Conservation (phyloP, 140 eudicot species). For the Senecio squalidus region DNA sequence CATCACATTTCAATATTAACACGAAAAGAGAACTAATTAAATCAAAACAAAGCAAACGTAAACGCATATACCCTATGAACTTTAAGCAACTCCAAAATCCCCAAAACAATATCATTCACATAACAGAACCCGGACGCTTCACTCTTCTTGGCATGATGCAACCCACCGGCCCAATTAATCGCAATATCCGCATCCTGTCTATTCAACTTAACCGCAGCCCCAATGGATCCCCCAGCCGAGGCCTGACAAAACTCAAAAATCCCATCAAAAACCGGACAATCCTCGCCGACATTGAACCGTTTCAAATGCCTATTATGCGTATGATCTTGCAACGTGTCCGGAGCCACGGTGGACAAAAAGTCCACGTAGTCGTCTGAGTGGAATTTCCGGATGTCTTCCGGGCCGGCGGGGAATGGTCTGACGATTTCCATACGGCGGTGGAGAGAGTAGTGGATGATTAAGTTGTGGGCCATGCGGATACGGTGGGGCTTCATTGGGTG, state of each 20-base stretch:
- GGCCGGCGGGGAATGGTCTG: constrained; percentile 71
- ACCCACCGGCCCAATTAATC: constrained; percentile 91
- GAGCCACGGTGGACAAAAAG: constrained; percentile 60
- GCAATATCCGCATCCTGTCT: constrained; percentile 75
- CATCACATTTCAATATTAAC: background rate
- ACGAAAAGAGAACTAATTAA: background rate
- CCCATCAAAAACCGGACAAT: constrained; percentile 85
- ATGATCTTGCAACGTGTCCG: constrained; percentile 52
- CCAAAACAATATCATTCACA: constrained; percentile 88
- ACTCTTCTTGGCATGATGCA: constrained; percentile 83
- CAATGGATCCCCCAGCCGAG: constrained; percentile 86
- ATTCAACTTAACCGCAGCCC: constrained; percentile 81
- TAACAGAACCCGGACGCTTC: constrained; percentile 97
- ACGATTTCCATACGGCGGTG: constrained; percentile 79
- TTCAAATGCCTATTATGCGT: constrained; percentile 44
- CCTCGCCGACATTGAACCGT: constrained; percentile 81
- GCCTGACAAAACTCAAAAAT: constrained; percentile 75
- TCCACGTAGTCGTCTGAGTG: constrained; percentile 81
- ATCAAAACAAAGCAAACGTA: background rate
- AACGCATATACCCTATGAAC: constrained; percentile 57
- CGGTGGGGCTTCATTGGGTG: constrained; percentile 99
- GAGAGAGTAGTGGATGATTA: constrained; percentile 68
- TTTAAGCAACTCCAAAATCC: constrained; percentile 83
- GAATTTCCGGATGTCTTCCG: constrained; percentile 58
- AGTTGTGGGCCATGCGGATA: constrained; percentile 93